Conservation (phyloP, 768 basidiomycete species). For the Phaffia tasmanica region DNA sequence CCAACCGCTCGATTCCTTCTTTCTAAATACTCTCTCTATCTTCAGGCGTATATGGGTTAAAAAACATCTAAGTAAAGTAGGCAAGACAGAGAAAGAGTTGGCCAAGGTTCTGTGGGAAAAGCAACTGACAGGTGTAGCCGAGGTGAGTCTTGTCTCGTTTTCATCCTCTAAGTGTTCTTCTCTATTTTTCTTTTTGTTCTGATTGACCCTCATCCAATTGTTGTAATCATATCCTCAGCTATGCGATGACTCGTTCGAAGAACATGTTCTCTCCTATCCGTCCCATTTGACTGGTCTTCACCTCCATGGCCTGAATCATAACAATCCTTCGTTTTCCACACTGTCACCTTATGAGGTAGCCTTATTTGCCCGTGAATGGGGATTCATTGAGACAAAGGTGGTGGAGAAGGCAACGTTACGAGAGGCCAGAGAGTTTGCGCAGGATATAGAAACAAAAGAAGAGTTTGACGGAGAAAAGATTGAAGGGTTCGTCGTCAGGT, state of each 20-base stretch:
- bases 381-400: constrained; percentile 69
- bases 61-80: constrained; percentile 51
- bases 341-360: constrained; percentile 57
- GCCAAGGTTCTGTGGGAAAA: constrained; percentile 64
- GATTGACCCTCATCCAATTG: neutral
- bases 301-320: constrained; percentile 78
- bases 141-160: constrained; percentile 47
- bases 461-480: constrained; percentile 73
- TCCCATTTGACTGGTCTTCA: constrained; percentile 77
- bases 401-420: constrained; percentile 49
- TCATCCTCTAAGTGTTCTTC: neutral
- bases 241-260: constrained; percentile 94
- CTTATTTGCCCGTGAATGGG: constrained; percentile 76
- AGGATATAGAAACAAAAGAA: constrained; percentile 47
- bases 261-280: constrained; percentile 80
- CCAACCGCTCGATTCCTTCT: neutral
- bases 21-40: neutral
- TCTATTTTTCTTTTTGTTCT: neutral
- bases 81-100: constrained; percentile 60
- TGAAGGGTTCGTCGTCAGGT: constrained; percentile 90
- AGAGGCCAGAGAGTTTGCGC: constrained; percentile 63
- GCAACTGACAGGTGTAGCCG: constrained; percentile 80
- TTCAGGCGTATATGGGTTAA: constrained; percentile 52
- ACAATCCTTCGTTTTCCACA: constrained; percentile 55
- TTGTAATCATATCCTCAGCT: constrained; percentile 47